Percentiles rank a stretch among this genome's conserved stretches.
Evolutionary conservation across 2,329 filamentous ascomycete genomes (phyloP).

Genomic region (Pleoardoris graminearum): DNA sequence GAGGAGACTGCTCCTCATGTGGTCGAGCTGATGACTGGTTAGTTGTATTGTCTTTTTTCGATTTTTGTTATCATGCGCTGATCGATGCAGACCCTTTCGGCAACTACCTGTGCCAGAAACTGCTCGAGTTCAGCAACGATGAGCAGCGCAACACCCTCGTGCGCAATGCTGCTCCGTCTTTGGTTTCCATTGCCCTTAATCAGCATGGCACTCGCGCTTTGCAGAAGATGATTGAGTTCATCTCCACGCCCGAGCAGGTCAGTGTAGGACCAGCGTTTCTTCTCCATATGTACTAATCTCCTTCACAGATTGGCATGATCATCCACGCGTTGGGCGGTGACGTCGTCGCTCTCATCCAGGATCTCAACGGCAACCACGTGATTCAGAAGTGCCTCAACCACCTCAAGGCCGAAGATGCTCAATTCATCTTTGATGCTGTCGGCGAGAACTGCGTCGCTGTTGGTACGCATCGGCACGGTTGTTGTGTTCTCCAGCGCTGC

Average conservation of each 20-base stretch:
- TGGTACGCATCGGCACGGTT: conserved; percentile 95
- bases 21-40: conserved; percentile 87
- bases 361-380: conserved; percentile 97
- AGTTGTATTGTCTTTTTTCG: conserved; percentile 37
- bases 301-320: conserved; percentile 69
- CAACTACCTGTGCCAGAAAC: conserved; percentile 98
- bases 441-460: conserved; percentile 85
- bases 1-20: conserved; percentile 91
- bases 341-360: conserved; percentile 93
- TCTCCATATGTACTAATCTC: conserved; percentile 13
- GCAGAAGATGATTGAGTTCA: conserved; percentile 99
- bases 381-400: conserved; percentile 99
- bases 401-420: conserved; percentile 77
- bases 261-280: conserved; percentile 11
- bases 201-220: conserved; percentile 95
- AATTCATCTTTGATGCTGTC: conserved; percentile 97
- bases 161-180: conserved; percentile 81
- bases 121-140: conserved; percentile 92
- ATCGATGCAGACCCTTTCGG: conserved; percentile 74
- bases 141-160: conserved; percentile 93
- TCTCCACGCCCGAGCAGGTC: conserved; percentile 77
- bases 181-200: conserved; percentile 93
- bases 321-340: conserved; percentile 79
- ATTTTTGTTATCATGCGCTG: conserved; percentile 46
- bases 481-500: conserved; percentile 96